phyloP scores from a whole-genome alignment of 2,329 filamentous ascomycete species.

The Metarhizium guizhouense region DNA sequence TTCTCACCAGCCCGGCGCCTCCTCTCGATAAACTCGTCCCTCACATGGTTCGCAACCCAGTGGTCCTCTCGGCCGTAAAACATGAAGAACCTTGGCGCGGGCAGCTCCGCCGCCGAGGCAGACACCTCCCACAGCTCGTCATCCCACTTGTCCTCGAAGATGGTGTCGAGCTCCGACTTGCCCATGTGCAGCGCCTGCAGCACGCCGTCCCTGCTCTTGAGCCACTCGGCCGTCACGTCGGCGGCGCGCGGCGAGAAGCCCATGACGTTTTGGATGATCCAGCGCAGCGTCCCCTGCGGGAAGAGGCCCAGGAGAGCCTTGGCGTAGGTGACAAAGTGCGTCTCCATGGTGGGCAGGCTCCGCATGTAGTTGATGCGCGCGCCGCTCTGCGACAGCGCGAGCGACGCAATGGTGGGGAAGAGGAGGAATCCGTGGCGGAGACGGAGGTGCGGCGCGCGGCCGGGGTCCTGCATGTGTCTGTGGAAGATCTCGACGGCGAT shows the following conservation, averaged over 20 bases:
- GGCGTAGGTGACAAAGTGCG: constrained; percentile 29
- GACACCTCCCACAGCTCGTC: constrained; percentile 46
- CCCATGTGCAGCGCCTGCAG: constrained; percentile 52
- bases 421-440: constrained; percentile 52
- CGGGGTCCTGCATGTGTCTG: constrained; percentile 35
- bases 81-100: background rate
- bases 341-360: constrained; percentile 31
- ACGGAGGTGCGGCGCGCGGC: constrained; percentile 25
- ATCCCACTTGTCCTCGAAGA: constrained; percentile 50
- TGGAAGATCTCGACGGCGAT: constrained; percentile 61
- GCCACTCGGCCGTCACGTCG: constrained; percentile 41
- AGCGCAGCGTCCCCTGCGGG: constrained; percentile 29
- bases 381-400: constrained; percentile 54
- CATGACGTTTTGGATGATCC: constrained; percentile 33
- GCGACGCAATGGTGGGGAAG: constrained; percentile 67
- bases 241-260: constrained; percentile 41
- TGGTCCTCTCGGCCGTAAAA: constrained; percentile 19
- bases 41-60: constrained; percentile 49
- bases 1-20: constrained; percentile 20
- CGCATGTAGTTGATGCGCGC: constrained; percentile 32
- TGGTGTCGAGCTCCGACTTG: constrained; percentile 49
- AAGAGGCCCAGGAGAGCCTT: constrained; percentile 33
- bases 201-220: constrained; percentile 48
- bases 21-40: constrained; percentile 44
- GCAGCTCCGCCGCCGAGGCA: constrained; percentile 9